Conservation (phyloP, 2,329 filamentous ascomycete genomes). For the Epichloe sylvatica region DNA sequence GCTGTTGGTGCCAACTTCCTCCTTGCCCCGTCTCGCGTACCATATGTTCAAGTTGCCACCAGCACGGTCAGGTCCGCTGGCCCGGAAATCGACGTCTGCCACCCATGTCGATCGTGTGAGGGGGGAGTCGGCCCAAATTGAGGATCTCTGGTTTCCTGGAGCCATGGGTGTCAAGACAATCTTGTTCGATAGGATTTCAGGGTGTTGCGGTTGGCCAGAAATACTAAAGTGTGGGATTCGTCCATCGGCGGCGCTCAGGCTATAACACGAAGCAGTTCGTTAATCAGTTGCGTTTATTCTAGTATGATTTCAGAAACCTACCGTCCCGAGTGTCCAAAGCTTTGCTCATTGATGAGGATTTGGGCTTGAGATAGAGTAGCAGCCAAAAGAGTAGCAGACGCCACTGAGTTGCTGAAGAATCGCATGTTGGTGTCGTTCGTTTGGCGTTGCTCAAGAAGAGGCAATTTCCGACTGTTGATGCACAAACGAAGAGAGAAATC, state of each 20-base stretch:
- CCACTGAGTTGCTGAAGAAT: constrained; percentile 10
- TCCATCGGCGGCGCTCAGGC: constrained; percentile 10
- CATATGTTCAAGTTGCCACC: constrained; percentile 88
- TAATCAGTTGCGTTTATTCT: neutral
- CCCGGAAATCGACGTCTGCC: constrained; percentile 75
- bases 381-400: constrained; percentile 29
- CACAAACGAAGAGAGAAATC: neutral
- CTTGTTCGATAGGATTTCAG: constrained; percentile 70
- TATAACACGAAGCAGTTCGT: neutral
- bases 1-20: constrained; percentile 54
- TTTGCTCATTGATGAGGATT: constrained; percentile 56
- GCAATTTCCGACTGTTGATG: neutral
- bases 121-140: constrained; percentile 60
- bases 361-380: constrained; percentile 44
- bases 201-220: constrained; percentile 38
- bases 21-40: constrained; percentile 60
- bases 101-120: constrained; percentile 59
- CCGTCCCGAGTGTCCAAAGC: constrained; percentile 60
- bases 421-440: constrained; percentile 2
- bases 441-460: neutral
- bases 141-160: constrained; percentile 72
- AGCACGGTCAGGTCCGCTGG: constrained; percentile 69
- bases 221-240: constrained; percentile 41
- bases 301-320: constrained; percentile 19
- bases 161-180: constrained; percentile 80